phyloP scores from a whole-genome alignment of 108 stramenopile genomes.

The Cyclotella baltica region DNA sequence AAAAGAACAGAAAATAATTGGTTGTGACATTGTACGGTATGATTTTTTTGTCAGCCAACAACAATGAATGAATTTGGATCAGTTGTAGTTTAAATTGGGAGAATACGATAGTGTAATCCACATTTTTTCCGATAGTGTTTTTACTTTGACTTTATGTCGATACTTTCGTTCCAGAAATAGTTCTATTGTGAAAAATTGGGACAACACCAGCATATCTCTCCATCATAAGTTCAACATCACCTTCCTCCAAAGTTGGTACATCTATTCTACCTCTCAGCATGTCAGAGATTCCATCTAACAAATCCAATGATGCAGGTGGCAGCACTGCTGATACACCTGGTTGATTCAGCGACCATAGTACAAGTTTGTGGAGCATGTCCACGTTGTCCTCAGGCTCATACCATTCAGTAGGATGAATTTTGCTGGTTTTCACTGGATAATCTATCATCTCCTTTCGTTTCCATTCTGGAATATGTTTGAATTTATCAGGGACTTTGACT shows the following conservation, averaged over 20 bases:
- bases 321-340: conserved; percentile 41
- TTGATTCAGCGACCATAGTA: conserved; percentile 54
- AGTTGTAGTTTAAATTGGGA: no score
- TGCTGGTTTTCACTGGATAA: conserved; percentile 44
- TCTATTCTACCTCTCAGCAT: conserved; percentile 41
- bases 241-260: conserved; percentile 40
- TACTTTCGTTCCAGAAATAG: conserved; percentile 40
- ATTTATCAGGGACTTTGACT: conserved; percentile 30
- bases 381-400: conserved; percentile 56
- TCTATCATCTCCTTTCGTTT: conserved; percentile 55
- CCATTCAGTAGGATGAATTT: conserved; percentile 43
- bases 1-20: neutral
- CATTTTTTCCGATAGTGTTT: no score
- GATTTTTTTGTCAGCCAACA: neutral
- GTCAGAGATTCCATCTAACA: conserved; percentile 40
- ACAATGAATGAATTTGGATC: no score
- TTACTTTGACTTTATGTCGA: conserved; percentile 32
- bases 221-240: conserved; percentile 42
- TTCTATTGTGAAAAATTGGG: conserved; percentile 54
- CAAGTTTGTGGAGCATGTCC: conserved; percentile 34
- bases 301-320: conserved; percentile 37
- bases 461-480: conserved; percentile 56
- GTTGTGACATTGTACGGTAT: neutral
- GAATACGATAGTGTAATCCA: no score
- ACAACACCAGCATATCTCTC: conserved; percentile 40